Evolutionary conservation across 2,329 filamentous ascomycete genomes (phyloP).

Genomic region (Fusarium proliferatum): DNA sequence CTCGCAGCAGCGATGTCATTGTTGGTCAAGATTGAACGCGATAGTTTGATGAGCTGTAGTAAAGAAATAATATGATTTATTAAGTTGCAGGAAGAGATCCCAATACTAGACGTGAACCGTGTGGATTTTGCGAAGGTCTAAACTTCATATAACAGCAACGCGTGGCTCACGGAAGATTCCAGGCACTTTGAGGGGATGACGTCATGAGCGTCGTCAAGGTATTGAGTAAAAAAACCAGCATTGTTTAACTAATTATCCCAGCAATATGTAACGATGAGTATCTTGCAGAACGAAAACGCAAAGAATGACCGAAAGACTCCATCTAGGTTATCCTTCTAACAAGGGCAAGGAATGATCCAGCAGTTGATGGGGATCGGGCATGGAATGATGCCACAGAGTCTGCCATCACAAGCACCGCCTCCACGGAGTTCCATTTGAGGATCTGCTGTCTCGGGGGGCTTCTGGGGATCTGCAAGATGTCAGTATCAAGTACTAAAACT

Average conservation of each 20-base stretch:
- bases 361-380: conserved; percentile 29
- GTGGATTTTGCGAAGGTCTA: rapidly evolving
- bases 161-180: not conserved
- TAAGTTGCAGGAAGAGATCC: rapidly evolving
- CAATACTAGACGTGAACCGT: no score
- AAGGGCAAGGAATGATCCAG: conserved; percentile 32
- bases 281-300: no score
- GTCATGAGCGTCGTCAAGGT: not conserved
- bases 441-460: conserved; percentile 5
- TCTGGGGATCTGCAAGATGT: conserved; percentile 1
- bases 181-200: not conserved
- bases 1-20: not conserved
- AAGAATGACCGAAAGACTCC: not conserved
- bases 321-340: not conserved
- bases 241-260: not conserved
- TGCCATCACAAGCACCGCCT: conserved; percentile 24
- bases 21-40: not conserved
- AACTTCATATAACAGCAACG: rapidly evolving
- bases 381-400: conserved; percentile 22
- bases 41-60: rapidly evolving
- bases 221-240: not conserved
- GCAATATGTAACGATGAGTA: not conserved
- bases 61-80: not conserved
- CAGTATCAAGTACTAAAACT: not conserved
- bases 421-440: conserved; percentile 16